Evolutionary conservation across 805 yeast species (phyloP), one percentile per base, ranked within the genome.

Genomic region (Barnettozyma californica): DNA sequence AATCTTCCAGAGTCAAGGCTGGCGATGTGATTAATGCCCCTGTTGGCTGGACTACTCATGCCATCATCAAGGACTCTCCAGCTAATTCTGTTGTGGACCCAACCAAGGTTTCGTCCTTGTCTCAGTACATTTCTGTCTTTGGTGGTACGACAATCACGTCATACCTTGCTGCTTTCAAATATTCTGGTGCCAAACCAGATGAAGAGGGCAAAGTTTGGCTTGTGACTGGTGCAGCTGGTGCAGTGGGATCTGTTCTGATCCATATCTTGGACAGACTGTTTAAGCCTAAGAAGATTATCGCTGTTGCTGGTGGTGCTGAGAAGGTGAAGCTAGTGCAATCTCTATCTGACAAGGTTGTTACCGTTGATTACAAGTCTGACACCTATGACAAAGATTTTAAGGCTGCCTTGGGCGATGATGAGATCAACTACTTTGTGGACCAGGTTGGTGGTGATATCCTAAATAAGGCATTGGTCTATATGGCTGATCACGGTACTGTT

Each of bases 221-320:
- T 41, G 68, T 83, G 41, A 76, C 83, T 18, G 87, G 86, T 49
- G 88, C 88, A 13, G 75, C 83, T 8, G 89, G 89, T 51, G 86
- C 87, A n/a, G 83, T 83, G n/a, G 88, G 88, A 13, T 73, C 79
- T 23, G 65, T 73, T 43, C 76, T 70, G 43, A 76, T 81, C 19
- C 87, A 81, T 61, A 60, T 83, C 11, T 82, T 86, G 38, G 68
- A 78, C 51, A 66, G 74, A 36, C 63, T 77, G 10, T 69, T 75
- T 59, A 75, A 76, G 34, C 83, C 83, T 26, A 64, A 71, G 39
- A 75, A 70, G 54, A 81, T 83, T 23, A 71, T 81, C 59, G 87
- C 83, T 39, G 74, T 81, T 53, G 78, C 86, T 16, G 86, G 87
- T 48, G 76, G 81, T 9, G 70, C 65, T 5, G 81, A 71, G 31